Base-by-base conservation (phyloP, 73 alveolate genomes). In the Paramecium octaurelia region DNA sequence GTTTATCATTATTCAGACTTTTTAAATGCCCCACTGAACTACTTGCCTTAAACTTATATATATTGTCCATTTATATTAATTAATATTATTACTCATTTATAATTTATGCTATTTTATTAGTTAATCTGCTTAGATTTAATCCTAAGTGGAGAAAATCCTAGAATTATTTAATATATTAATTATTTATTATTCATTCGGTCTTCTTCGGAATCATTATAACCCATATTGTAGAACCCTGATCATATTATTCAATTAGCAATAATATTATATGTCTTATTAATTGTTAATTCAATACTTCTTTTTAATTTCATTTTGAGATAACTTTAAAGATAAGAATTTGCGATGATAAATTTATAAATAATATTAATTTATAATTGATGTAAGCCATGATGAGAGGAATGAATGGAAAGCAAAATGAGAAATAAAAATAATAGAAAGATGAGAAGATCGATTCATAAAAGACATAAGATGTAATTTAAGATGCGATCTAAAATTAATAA, bases 301-400 rank as follows among this genome's bases (percentile, higher is more conserved):
- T 27, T 27, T 0, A 27, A 27, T 27, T 27, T 27, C 31, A 27
- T 27, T 27, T 27, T 27, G 31, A 27, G 31, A 27, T 27, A 27
- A 27, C 31, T 1, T 27, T 27, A 27, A 27, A 27, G 31, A 27
- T 1, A 27, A 27, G 31, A 27, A 27, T 27, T 27, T 1, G 31
- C 31, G 1, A 27, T 27, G 0, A 27, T 27, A 27, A 27, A 27
- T 27, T 27, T 27, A 27, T 27, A 27, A 27, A 27, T 27, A 27
- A 27, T 27, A 27, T 27, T 27, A 1, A 27, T 40, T 3, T 5
- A 1, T 0, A 0, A 6, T 40, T 8, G 16, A 40, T 40, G 48
- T 40, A 40, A 40, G 48, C 48, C 12, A 40, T 40, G 48, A 8
- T 40, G 1, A 40, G 16, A 93, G 97, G 85, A 96, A 95, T 60